phyloP scores from a whole-genome alignment of 768 basidiomycete genomes.

The Mycena albidolilacea region DNA sequence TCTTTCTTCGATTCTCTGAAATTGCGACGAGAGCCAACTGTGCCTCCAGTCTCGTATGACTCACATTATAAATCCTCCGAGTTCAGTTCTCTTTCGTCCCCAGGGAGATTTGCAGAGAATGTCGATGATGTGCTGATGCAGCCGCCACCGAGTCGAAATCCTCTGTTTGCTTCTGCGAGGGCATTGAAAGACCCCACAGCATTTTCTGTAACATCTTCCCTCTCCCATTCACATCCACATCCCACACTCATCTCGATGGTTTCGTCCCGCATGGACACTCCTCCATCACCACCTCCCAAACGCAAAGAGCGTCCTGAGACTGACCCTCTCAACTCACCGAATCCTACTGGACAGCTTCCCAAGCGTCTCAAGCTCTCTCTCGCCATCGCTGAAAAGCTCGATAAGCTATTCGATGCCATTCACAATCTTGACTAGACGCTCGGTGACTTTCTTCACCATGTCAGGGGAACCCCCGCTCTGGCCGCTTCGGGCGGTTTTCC shows the following conservation, averaged over 20 bases:
- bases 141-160: background rate
- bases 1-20: background rate
- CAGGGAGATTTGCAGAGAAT: background rate
- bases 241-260: no score
- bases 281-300: background rate
- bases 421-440: no score
- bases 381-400: no score
- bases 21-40: background rate
- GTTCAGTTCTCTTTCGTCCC: background rate
- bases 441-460: no score
- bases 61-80: background rate
- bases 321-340: no score
- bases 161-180: slow-evolving; percentile 2
- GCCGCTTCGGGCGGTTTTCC: no score
- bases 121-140: slow-evolving; percentile 10
- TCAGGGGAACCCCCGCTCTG: no score
- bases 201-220: background rate
- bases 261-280: background rate
- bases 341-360: no score
- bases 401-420: no score
- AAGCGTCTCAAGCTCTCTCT: no score
- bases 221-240: background rate
- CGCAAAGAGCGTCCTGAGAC: background rate
- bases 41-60: background rate
- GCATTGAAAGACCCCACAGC: background rate